Evolutionary conservation across 805 yeast genomes (phyloP).

Genomic region (Saccharomyces paradoxus): DNA sequence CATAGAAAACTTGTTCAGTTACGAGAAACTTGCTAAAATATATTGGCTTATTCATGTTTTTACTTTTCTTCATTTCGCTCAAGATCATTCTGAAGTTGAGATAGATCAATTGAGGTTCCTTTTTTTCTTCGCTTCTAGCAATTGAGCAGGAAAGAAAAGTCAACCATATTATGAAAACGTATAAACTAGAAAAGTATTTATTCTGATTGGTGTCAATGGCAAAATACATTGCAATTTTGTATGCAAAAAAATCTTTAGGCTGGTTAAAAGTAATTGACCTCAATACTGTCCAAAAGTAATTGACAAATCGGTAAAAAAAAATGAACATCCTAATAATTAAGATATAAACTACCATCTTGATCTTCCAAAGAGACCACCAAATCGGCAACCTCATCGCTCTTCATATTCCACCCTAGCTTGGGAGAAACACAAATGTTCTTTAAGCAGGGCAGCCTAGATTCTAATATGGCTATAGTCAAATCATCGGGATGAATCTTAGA

Average conservation of each 20-base stretch:
- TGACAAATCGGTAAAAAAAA: no score
- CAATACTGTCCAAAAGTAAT: background rate
- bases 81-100: background rate
- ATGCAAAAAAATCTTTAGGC: background rate
- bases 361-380: slow-evolving; percentile 65
- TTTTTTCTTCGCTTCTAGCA: background rate
- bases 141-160: background rate
- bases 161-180: background rate
- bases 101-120: background rate
- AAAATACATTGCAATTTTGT: background rate
- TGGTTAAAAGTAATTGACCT: background rate
- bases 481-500: slow-evolving; percentile 83
- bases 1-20: slow-evolving; percentile 30
- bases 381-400: slow-evolving; percentile 51
- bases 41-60: slow-evolving; percentile 8
- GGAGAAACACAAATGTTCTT: slow-evolving; percentile 59
- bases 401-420: slow-evolving; percentile 79
- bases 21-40: slow-evolving; percentile 29
- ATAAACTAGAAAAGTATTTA: background rate
- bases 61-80: background rate
- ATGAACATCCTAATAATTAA: slow-evolving; percentile 31
- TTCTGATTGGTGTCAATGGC: background rate
- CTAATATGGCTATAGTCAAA: slow-evolving; percentile 73
- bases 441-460: slow-evolving; percentile 64
- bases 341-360: slow-evolving; percentile 66